Evolutionary conservation across 2,329 filamentous ascomycete species (phyloP), one percentile per base, ranked within the genome.

Genomic region (Mycocentrospora acerina): DNA sequence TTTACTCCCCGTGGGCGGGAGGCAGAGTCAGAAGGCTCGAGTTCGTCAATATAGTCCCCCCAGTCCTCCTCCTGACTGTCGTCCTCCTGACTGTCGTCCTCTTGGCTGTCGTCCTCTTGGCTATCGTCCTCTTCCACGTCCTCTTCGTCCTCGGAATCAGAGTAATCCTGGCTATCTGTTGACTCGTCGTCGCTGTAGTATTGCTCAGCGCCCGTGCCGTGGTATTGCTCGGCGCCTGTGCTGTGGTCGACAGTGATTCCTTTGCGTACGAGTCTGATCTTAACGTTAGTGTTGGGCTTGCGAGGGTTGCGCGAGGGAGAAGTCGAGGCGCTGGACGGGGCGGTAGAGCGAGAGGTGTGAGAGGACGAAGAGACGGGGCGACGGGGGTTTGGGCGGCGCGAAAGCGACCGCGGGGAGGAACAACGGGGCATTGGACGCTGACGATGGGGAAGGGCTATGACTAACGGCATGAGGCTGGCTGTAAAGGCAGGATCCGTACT

Each of bases 1-100:
- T 67, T 64, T 15, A 29, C 24, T 28, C 29, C 40, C 18, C 47
- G 53, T 3, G 71, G 67, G 30, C 69, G 66, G 14, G 73, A 76
- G 15, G 72, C 73, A 17, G 72, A 75, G 55, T 76, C 73, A n/a
- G 68, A 72, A 17, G 72, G 72, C 16, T 70, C 66, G 50, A 76
- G 70, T 37, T 71, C 70, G 67, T 71, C 60, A 19, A 61, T 57
- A 30, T 60, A 60, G 24, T 34, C 35, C 13, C 51, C 51, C 28
- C 50, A 44, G 17, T 61, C 51, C 33, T 66, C 60, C 17, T 62
- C 62, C 38, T 62, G 62, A 29, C 55, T 52, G 10, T 55, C 57
- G 14, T 57, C 52, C 4, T 37, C 42, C 5, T 47, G 43, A 16
- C 56, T 53, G 42, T 59, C 58, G 31, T 62, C 60, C 35, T 63